Evolutionary conservation across 441 rosid genomes (phyloP).

Genomic region (Euphorbia celastroides): DNA sequence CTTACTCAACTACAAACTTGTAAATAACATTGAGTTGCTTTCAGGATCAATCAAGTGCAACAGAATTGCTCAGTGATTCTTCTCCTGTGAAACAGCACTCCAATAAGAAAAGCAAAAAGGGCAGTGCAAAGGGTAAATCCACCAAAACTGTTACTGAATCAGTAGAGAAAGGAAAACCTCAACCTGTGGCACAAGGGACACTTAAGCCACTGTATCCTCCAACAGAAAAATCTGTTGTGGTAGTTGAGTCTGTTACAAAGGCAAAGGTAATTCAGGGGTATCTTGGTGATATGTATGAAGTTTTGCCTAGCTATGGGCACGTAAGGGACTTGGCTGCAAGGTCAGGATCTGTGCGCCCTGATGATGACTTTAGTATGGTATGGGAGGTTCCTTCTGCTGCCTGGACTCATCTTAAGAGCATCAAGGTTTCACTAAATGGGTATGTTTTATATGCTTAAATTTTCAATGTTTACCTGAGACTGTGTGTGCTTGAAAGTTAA

Average conservation of each 20-base stretch:
- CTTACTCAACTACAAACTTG: constrained; percentile 16
- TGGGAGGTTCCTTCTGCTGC: constrained; percentile 99
- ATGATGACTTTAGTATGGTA: constrained; percentile 96
- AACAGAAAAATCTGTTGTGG: constrained; percentile 75
- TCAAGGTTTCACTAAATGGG: constrained; percentile 85
- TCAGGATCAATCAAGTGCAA: constrained; percentile 35
- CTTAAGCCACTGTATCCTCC: constrained; percentile 71
- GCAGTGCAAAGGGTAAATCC: constrained; percentile 31
- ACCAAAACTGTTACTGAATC: constrained; percentile 28
- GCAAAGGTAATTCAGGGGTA: constrained; percentile 91
- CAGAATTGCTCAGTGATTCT: constrained; percentile 28
- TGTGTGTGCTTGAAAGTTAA: constrained; percentile 3
- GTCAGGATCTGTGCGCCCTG: constrained; percentile 96
- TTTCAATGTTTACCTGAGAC: not conserved
- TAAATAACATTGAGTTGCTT: constrained; percentile 30
- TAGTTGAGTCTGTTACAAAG: constrained; percentile 90
- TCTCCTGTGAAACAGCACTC: constrained; percentile 34
- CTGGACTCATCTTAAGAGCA: constrained; percentile 97
- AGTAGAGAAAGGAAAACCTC: constrained; percentile 32
- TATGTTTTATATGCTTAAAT: constrained; percentile 25
- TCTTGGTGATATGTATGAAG: constrained; percentile 87
- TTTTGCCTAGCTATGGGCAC: constrained; percentile 95
- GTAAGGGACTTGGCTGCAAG: constrained; percentile 95
- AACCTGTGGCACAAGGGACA: constrained; percentile 35
- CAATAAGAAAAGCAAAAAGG: constrained; percentile 30